phyloP scores from a whole-genome alignment of 768 basidiomycete species.

The Auriscalpium microsporum region DNA sequence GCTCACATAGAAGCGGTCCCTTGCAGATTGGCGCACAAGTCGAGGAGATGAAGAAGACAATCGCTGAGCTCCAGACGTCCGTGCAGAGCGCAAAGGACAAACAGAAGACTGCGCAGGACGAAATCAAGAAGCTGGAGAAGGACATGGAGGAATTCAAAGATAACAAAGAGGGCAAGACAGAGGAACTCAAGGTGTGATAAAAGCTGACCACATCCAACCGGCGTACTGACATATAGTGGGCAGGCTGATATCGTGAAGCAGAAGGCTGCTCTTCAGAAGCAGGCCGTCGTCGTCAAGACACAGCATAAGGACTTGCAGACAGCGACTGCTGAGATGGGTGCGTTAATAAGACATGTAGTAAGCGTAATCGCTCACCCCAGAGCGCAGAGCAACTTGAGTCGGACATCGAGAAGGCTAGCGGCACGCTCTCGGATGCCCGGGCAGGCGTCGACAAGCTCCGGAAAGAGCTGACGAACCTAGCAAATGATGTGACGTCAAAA shows the following conservation, averaged over 20 bases:
- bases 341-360: constrained; percentile 13
- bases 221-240: neutral
- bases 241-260: constrained; percentile 74
- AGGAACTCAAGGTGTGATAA: constrained; percentile 72
- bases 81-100: constrained; percentile 64
- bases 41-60: constrained; percentile 56
- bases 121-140: constrained; percentile 81
- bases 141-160: constrained; percentile 99
- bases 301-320: constrained; percentile 89
- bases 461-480: constrained; percentile 55
- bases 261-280: constrained; percentile 74
- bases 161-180: constrained; percentile 95
- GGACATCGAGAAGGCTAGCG: constrained; percentile 53
- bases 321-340: constrained; percentile 80
- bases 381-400: constrained; percentile 68
- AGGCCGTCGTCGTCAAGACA: constrained; percentile 72
- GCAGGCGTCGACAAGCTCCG: constrained; percentile 44
- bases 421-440: constrained; percentile 33
- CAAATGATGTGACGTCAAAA: constrained; percentile 35
- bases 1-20: neutral
- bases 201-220: neutral
- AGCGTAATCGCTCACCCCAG: too few relatives aligned
- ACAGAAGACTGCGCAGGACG: constrained; percentile 66
- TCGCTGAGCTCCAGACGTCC: constrained; percentile 48
- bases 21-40: constrained; percentile 73